Base-by-base conservation (phyloP, 768 basidiomycete genomes). In the Postia placenta region DNA sequence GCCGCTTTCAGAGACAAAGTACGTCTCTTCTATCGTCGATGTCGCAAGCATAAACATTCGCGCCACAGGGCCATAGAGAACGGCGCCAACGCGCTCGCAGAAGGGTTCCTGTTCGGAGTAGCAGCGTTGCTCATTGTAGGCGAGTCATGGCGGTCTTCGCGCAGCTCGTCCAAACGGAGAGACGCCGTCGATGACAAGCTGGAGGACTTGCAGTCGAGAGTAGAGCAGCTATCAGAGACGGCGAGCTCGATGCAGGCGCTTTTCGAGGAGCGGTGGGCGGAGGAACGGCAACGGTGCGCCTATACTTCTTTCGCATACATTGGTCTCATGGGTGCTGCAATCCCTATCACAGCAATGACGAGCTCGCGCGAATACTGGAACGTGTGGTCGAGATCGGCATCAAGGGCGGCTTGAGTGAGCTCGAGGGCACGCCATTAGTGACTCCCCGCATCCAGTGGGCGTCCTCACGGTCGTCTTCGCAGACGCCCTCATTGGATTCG, bases 81-180 rank as follows among this genome's bases (percentile, higher is more conserved):
- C 56, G 90, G 90, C 19, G 87, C 90, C 14, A 92, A 91, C 55
- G 73, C 83, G 4, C 71, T 92, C 4, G 90, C 90, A 0, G 90
- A 92, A 65, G 87, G 87, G 0, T 92, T 92, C 56, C 74, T 92
- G 2, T 92, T 92, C 60, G 60, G 70, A 17, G 90, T 92, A 2
- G 89, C 90, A 0, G 82, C 84, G 1, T 65, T 65, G 0, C 70
- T 92, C 4, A 91, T 93, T 49, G 51, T 91, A 11, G 83, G 83
- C 2, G 90, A 93, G 63, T 70, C 82, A 20, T 92, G 79, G 75
- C 83, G 90, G 0, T 75, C 79, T 1, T 84, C 86, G 0, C 73
- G 85, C 17, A 87, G 74, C 50, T 73, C 82, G 51, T 74, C 80
- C 0, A 85, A 78, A 60, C 81, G 85, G n/a, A 70, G 87, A 39